Conservation (phyloP, 208 protist genomes). For the Acanthamoeba polyphaga region DNA sequence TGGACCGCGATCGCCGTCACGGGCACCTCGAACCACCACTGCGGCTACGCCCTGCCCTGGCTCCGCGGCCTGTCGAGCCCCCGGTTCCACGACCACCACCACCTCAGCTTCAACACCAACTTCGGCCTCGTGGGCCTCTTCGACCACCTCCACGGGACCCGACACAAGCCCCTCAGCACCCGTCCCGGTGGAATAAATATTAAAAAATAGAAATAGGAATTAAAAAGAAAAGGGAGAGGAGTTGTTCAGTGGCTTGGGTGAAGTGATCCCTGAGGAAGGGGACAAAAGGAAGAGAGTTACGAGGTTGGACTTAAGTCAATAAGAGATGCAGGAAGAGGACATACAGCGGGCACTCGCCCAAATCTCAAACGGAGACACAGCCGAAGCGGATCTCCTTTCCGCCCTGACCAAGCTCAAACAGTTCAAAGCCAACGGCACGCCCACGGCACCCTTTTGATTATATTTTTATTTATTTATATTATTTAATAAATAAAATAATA, state of each 20-base stretch:
- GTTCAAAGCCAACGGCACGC: not conserved
- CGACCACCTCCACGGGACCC: not conserved
- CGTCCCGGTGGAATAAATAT: no score
- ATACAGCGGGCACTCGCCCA: not conserved
- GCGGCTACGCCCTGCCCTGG: not conserved
- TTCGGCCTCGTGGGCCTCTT: not conserved
- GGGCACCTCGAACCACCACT: conserved; percentile 21
- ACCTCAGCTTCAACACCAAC: conserved; percentile 40
- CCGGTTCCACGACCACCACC: not conserved
- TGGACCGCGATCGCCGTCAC: conserved; percentile 16
- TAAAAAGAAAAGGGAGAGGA: no score
- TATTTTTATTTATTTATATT: no score
- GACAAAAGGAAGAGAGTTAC: no score
- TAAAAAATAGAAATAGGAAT: no score
- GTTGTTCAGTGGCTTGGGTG: no score
- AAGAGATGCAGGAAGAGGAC: not conserved
- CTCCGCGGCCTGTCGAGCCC: not conserved
- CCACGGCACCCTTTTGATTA: no score
- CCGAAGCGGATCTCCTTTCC: not conserved
- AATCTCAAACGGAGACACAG: not conserved
- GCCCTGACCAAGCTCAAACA: not conserved
- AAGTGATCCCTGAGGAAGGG: no score
- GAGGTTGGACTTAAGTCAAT: no score
- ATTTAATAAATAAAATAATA: no score
- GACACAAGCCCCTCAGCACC: no score